A percentile compares a stretch with the other conserved stretches of the same genome.
These are phyloP conservation scores for Septoria petroselini DNA, from an alignment of 2,329 filamentous ascomycete genomes.

Conservation along the genomic window DNA sequence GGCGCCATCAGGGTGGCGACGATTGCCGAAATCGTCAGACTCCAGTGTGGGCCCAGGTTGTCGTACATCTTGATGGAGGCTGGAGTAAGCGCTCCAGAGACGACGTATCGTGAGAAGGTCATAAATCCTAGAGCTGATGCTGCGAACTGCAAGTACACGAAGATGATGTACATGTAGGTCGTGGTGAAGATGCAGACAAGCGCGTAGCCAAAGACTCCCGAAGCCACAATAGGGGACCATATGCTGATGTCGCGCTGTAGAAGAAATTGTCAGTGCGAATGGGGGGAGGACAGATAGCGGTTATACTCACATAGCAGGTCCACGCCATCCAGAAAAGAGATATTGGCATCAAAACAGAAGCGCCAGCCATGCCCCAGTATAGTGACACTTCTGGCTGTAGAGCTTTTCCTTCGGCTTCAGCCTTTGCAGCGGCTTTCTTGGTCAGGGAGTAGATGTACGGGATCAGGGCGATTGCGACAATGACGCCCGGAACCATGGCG, in stretches of 20 bases:
- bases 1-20: conserved; percentile 31
- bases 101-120: conserved; percentile 35
- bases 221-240: conserved; percentile 48
- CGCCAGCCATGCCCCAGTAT: conserved; percentile 27
- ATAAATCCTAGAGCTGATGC: conserved; percentile 43
- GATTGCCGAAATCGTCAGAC: conserved; percentile 42
- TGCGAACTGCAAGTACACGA: conserved; percentile 44
- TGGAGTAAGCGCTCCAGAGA: conserved; percentile 44
- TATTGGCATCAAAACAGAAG: conserved; percentile 44
- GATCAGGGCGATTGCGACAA: conserved; percentile 27
- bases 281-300: too few species aligned
- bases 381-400: too few species aligned
- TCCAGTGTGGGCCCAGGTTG: conserved; percentile 44
- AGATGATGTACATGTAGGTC: conserved; percentile 38
- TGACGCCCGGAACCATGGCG: conserved; percentile 42
- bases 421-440: conserved; percentile 28
- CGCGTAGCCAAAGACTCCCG: conserved; percentile 46
- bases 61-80: conserved; percentile 43
- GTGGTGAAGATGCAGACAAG: conserved; percentile 48
- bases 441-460: conserved; percentile 23
- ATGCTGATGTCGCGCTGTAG: conserved; percentile 43
- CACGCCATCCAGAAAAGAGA: conserved; percentile 54
- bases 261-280: too few species aligned
- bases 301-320: conserved; percentile 46
- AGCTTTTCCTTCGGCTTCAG: too few species aligned